Conservation (phyloP, 805 yeast genomes). For the Metschnikowia lochheadii region DNA sequence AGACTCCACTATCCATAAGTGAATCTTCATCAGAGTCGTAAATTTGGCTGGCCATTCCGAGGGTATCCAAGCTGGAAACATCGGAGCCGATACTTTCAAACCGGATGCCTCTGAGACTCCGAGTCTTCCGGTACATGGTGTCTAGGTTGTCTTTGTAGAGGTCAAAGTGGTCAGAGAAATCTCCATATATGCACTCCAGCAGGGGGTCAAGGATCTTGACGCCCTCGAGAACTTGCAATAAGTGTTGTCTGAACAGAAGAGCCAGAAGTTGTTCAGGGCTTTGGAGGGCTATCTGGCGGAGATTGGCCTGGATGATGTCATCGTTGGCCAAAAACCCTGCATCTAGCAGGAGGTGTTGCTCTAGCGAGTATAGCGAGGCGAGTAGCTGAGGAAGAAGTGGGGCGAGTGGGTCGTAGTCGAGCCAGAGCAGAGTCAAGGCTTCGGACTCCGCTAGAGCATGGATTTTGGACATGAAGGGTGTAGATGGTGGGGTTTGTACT, state of each 20-base stretch:
- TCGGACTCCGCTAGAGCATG: slow-evolving; percentile 1
- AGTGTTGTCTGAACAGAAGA: background rate
- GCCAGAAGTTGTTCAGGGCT: background rate
- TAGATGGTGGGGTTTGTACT: background rate
- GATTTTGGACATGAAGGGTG: background rate
- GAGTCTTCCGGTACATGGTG: slow-evolving; percentile 5
- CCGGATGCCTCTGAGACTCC: background rate
- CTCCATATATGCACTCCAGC: slow-evolving; percentile 15
- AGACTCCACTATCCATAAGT: slow-evolving; percentile 18
- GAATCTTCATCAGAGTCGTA: slow-evolving; percentile 19
- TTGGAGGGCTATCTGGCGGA: background rate
- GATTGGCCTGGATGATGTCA: slow-evolving; percentile 3
- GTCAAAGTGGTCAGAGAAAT: slow-evolving; percentile 9
- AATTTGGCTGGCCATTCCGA: background rate
- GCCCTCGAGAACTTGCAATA: slow-evolving; percentile 13
- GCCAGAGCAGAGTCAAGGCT: background rate
- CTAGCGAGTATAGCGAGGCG: slow-evolving; percentile 2
- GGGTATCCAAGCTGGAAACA: slow-evolving; percentile 6
- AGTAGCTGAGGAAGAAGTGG: slow-evolving; percentile 2
- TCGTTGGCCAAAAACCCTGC: slow-evolving; percentile 6
- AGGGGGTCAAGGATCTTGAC: slow-evolving; percentile 17
- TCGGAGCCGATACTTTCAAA: slow-evolving; percentile 3
- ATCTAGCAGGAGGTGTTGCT: slow-evolving; percentile 2
- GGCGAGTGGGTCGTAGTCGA: background rate
- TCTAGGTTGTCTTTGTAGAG: slow-evolving; percentile 12